Base-by-base conservation (phyloP, 805 yeast genomes). In the Ogataea degrootiae region DNA sequence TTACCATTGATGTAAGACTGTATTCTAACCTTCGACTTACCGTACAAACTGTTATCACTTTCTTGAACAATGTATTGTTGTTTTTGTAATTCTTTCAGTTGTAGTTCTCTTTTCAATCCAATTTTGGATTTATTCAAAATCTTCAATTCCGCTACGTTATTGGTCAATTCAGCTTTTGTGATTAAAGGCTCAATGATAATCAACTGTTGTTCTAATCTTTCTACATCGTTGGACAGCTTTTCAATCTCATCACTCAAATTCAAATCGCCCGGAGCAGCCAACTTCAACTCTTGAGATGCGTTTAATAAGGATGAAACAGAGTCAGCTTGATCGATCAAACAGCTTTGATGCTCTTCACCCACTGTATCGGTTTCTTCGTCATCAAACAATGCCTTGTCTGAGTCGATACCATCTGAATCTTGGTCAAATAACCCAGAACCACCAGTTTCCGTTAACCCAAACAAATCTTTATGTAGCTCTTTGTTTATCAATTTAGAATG, bases 31-130 rank as follows among this genome's bases (percentile, higher is more conserved):
- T 71, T 63, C 0, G 90, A 78, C 55, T 82, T 82, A 0, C 85
- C 87, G 59, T 68, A 89, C 42, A 91, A 71, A 53, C 88, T 82
- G 60, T 84, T 86, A 37, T 86, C 92, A 57, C 79, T 84, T 53
- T 88, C 95, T 59, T 87, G 96, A 2, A 90, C 87, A 44, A 85
- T 77, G 55, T 80, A 83, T 60, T 87, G 96, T 53, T 88, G 96
- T 50, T 79, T 79, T 51, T 85, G 85, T 34, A 86, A 68, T 57
- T 87, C 91, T 54, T 85, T 86, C 2, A 81, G 62, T 42, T 79
- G 79, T n/a, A 89, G 74, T 58, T 91, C 97, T 50, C 85, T 72
- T 34, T 77, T 78, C 47, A 89, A 72, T 47, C 88, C 80, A 15
- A 75, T 55, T 42, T 79, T 77, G 0, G 97, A 89, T 57, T 83